Evolutionary conservation across 768 basidiomycete species (phyloP), one percentile per base, ranked within the genome.

Genomic region (Rhodotorula babjevae): DNA sequence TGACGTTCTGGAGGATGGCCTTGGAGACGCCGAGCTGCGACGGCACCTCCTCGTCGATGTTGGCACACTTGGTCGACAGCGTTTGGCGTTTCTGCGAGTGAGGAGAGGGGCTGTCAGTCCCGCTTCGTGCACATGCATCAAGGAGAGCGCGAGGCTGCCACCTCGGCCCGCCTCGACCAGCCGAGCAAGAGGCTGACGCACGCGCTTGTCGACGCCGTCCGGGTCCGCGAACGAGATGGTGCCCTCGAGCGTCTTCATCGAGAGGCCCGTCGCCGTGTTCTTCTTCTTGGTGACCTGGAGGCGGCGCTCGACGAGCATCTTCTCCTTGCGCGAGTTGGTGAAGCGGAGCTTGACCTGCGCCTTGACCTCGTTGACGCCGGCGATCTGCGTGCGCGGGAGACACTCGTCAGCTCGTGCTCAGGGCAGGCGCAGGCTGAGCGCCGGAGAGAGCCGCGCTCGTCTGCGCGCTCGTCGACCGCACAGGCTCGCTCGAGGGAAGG

Each of bases 331-430:
- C 23, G 91, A 90, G 66, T 94, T 91, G 79, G 86, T 84, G 82
- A 99, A 99, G 31, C 95, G 87, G 50, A 99, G 84, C 80, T 93
- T 93, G 76, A 99, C 96, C 82, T 97, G 94, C 4, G 96, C 96
- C 82, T 95, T 97, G 77, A 99, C 95, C 80, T 98, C 95, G 80
- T 94, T 95, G 84, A 97, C 93, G 79, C 95, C 94, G 14, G 96
- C 96, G 88, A 99, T 95, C 85, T 83, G 66, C 1, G 60, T 23
- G 25, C 61, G 27, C 21, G 31, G 18, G 33, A 10, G 44, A 18
- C n/a, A 29, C 53, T 18, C 15, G 33, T 56, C 29, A 11, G 25
- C 15, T 18, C 9, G 40, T 12, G 42, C 7, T 6, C 44, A 7
- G 19, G 21, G 42, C 15, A 49, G 5, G 58, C 2, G 46, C 44